phyloP scores from a whole-genome alignment of 345 rosid genomes.

The Bruguiera sexangula region DNA sequence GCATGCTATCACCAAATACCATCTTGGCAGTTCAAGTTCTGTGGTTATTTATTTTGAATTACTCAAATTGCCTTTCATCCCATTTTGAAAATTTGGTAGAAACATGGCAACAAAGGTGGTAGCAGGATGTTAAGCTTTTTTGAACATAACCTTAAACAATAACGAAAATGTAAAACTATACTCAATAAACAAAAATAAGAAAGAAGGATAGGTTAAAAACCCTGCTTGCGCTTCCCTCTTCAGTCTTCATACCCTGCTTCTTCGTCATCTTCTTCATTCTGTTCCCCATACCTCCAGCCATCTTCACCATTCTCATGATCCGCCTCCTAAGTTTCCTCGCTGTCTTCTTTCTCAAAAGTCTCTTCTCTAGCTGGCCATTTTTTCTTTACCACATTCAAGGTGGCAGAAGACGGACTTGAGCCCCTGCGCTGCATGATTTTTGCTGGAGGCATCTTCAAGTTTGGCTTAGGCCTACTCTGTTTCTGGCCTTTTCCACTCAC shows the following conservation, averaged over 20 bases:
- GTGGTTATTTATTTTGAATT: too few species aligned
- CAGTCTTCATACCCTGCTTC: conserved; percentile 90
- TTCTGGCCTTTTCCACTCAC: conserved; percentile 59
- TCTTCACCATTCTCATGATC: conserved; percentile 77
- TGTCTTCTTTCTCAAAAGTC: conserved; percentile 66
- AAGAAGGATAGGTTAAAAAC: not conserved
- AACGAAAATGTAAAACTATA: not conserved
- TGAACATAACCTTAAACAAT: too few species aligned
- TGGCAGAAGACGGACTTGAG: conserved; percentile 52
- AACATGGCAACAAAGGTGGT: too few species aligned
- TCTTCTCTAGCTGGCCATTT: conserved; percentile 65
- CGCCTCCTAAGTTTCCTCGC: conserved; percentile 79
- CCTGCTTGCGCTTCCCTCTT: not conserved
- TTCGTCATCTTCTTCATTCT: conserved; percentile 78
- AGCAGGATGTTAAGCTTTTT: too few species aligned
- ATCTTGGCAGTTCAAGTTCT: too few species aligned
- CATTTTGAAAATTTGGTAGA: too few species aligned
- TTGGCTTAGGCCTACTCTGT: conserved; percentile 60
- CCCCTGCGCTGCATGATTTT: conserved; percentile 55
- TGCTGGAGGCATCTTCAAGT: conserved; percentile 59
- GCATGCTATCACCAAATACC: too few species aligned
- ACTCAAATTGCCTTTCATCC: too few species aligned
- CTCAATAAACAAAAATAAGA: not conserved
- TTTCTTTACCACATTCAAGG: conserved; percentile 44
- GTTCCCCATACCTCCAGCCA: conserved; percentile 76